Percentiles rank a stretch among this genome's conserved stretches.
Evolutionary conservation across 768 basidiomycete genomes (phyloP).

Genomic region (Hirschioporus abietinus): DNA sequence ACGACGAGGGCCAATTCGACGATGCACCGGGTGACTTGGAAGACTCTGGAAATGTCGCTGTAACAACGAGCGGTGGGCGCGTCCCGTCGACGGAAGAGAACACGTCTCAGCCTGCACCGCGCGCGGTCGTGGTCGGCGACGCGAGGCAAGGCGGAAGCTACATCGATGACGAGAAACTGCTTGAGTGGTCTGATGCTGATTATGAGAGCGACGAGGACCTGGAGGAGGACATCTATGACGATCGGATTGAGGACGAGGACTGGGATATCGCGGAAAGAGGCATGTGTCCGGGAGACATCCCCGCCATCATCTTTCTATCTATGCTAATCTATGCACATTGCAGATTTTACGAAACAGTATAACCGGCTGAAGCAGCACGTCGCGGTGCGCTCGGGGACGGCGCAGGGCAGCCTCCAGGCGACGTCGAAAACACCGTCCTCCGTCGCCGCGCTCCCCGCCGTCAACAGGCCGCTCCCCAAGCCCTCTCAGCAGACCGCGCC

Average conservation of each 20-base stretch:
- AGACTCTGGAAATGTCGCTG: neutral
- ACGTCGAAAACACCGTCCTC: constrained; percentile 39
- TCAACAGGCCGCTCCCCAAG: constrained; percentile 55
- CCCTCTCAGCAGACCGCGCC: constrained; percentile 21
- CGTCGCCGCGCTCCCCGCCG: constrained; percentile 61
- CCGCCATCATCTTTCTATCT: too few relatives aligned
- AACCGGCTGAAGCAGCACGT: constrained; percentile 92
- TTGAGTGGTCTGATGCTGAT: constrained; percentile 29
- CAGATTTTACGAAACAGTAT: constrained; percentile 98
- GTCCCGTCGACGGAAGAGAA: neutral
- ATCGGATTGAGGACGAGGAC: constrained; percentile 78
- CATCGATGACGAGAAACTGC: constrained; percentile 35
- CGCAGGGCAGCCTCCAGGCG: constrained; percentile 35
- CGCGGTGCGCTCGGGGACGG: constrained; percentile 71
- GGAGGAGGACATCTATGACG: constrained; percentile 49
- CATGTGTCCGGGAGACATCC: too few relatives aligned
- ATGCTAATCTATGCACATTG: too few relatives aligned
- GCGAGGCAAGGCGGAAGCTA: constrained; percentile 31
- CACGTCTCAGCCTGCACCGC: constrained; percentile 2
- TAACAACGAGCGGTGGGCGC: neutral
- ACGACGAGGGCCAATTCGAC: constrained; percentile 54
- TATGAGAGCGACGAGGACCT: constrained; percentile 35
- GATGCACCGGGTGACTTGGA: constrained; percentile 39
- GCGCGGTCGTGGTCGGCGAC: constrained; percentile 1
- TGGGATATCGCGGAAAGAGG: constrained; percentile 86